Percentiles rank a stretch among this genome's conserved stretches.
phyloP scores from a whole-genome alignment of 805 yeast species.

The Jamesozyma jinghongensis region DNA sequence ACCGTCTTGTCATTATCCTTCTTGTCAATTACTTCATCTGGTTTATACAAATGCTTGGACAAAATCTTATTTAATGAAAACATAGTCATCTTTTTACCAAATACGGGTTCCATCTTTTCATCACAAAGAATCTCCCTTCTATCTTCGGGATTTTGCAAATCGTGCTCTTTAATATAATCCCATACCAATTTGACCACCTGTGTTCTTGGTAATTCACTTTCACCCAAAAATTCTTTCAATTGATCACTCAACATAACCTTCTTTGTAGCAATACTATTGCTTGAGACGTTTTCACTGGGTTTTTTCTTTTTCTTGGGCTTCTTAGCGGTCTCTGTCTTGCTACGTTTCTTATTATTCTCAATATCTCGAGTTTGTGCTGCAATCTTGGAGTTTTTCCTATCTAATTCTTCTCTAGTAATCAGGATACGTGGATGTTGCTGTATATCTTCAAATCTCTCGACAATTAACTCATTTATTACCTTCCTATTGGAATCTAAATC shows the following conservation, averaged over 20 bases:
- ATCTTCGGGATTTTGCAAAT: conserved; percentile 60
- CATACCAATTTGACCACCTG: conserved; percentile 63
- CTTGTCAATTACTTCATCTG: conserved; percentile 15
- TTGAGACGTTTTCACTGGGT: conserved; percentile 10
- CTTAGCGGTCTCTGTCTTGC: conserved; percentile 5
- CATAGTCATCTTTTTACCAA: conserved; percentile 52
- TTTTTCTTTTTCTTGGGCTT: conserved; percentile 12
- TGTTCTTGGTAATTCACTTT: conserved; percentile 45
- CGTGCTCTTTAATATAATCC: conserved; percentile 55
- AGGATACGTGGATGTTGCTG: conserved; percentile 28
- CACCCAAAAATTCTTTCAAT: conserved; percentile 42
- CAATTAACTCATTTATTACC: conserved; percentile 49
- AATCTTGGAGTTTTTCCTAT: conserved; percentile 40
- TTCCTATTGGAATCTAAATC: conserved; percentile 46
- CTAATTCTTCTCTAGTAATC: conserved; percentile 32
- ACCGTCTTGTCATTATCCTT: not conserved
- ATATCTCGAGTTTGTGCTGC: conserved; percentile 40
- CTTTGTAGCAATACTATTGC: conserved; percentile 32
- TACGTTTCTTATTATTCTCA: conserved; percentile 9
- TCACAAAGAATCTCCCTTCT: conserved; percentile 59
- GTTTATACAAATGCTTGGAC: conserved; percentile 40
- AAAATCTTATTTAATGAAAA: conserved; percentile 51
- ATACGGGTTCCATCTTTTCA: conserved; percentile 44
- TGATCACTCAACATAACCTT: conserved; percentile 44
- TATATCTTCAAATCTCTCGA: conserved; percentile 46